phyloP scores from a whole-genome alignment of 257 asterid species.

The Nicotiana noctiflora region DNA sequence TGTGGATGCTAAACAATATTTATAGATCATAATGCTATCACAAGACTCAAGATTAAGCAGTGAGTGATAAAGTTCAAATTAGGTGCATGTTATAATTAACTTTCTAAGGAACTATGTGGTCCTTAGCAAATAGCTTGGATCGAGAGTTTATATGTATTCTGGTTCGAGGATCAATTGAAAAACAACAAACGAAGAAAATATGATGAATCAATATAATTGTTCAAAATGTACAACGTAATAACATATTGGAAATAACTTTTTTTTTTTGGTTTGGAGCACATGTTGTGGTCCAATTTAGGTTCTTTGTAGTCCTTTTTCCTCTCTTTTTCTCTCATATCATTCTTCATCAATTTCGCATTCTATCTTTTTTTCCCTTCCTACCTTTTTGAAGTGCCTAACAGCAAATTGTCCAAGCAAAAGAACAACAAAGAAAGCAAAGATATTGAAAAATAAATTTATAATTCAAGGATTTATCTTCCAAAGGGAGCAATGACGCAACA shows the following conservation, averaged over 20 bases:
- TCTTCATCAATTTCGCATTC: background rate
- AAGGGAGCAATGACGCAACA: no score
- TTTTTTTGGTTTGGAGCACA: constrained; percentile 14
- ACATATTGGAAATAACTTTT: constrained; percentile 11
- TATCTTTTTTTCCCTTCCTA: background rate
- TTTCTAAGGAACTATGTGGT: no score
- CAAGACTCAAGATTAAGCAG: no score
- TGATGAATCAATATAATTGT: background rate
- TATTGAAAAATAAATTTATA: background rate
- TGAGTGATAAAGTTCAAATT: no score
- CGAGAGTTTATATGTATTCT: no score
- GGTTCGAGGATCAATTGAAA: no score
- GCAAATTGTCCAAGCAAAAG: background rate
- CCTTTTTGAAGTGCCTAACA: background rate
- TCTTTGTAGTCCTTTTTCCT: background rate
- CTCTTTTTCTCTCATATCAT: background rate
- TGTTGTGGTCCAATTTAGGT: constrained; percentile 26
- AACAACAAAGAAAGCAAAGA: background rate
- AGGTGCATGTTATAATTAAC: no score
- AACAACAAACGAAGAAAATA: background rate
- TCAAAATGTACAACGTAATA: background rate
- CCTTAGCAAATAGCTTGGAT: no score
- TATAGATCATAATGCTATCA: no score
- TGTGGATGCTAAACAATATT: no score
- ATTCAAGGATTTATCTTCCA: background rate